Conservation (phyloP, 2,329 filamentous ascomycete species). For the Pseudopithomyces chartarum region DNA sequence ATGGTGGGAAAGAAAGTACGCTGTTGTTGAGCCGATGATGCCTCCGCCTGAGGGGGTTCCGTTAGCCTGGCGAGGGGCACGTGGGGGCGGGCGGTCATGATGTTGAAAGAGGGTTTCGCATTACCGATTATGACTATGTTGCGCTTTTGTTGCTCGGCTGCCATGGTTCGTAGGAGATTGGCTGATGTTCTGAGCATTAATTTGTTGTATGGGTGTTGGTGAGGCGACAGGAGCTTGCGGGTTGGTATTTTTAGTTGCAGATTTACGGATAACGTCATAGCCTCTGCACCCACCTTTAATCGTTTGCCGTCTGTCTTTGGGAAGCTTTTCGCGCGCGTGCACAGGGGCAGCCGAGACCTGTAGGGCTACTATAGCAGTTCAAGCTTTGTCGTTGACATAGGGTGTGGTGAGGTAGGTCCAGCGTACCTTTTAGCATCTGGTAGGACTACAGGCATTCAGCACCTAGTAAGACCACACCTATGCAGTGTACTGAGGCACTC, state of each 20-base stretch:
- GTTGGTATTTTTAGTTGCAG: not conserved
- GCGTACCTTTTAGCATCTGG: no score
- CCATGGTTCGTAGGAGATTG: slow-evolving; percentile 27
- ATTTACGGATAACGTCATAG: not conserved
- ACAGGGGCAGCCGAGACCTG: no score
- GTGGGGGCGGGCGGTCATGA: not conserved
- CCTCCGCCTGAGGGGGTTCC: slow-evolving; percentile 69
- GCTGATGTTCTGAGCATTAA: slow-evolving; percentile 28
- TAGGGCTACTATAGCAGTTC: no score
- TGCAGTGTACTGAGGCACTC: no score
- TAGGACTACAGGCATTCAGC: no score
- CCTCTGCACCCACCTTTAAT: not conserved
- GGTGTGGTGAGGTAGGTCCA: no score
- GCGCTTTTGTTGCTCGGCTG: slow-evolving; percentile 27
- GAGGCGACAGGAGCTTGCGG: not conserved
- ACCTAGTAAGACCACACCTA: no score
- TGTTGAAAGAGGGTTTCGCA: not conserved
- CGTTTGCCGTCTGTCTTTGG: no score
- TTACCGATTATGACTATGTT: slow-evolving; percentile 46
- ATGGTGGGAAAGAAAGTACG: slow-evolving; percentile 89
- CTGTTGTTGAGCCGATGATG: slow-evolving; percentile 89
- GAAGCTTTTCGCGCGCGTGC: no score
- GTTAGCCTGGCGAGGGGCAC: not conserved
- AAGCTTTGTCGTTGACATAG: no score
- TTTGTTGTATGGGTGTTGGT: not conserved